phyloP scores from a whole-genome alignment of 1,284 basidiomycete species.

The Malassezia sp. region DNA sequence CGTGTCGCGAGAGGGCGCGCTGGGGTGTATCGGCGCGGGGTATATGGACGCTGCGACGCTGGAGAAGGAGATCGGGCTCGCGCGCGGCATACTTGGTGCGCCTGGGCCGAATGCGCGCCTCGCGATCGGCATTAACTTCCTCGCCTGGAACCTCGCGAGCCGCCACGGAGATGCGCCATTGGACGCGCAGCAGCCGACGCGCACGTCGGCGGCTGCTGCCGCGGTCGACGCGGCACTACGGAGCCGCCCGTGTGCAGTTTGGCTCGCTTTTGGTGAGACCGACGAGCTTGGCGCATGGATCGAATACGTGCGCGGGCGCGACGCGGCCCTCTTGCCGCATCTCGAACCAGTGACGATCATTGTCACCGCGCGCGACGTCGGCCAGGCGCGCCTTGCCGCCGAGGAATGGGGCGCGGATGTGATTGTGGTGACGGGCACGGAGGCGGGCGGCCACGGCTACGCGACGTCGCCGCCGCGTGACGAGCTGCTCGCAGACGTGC shows the following conservation, averaged over 20 bases:
- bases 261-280: constrained; percentile 37
- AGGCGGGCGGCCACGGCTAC: constrained; percentile 40
- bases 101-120: constrained; percentile 13
- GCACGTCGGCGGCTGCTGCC: not conserved
- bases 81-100: constrained; percentile 15
- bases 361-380: constrained; percentile 27
- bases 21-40: constrained; percentile 44
- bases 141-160: constrained; percentile 29
- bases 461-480: constrained; percentile 30
- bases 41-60: constrained; percentile 23
- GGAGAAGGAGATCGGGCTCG: constrained; percentile 20
- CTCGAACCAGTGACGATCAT: constrained; percentile 19
- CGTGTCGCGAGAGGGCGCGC: constrained; percentile 32
- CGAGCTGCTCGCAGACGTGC: constrained; percentile 19
- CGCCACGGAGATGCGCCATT: constrained; percentile 16
- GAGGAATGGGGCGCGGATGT: constrained; percentile 29
- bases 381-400: constrained; percentile 24
- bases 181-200: not conserved
- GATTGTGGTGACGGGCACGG: constrained; percentile 29
- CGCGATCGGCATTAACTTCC: constrained; percentile 34
- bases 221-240: constrained; percentile 26
- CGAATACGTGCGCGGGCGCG: constrained; percentile 19
- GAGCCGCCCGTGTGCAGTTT: constrained; percentile 27
- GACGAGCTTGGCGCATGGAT: constrained; percentile 26
- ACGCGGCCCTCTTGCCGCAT: constrained; percentile 18